Percentiles rank a stretch among this genome's conserved stretches.
phyloP scores from a whole-genome alignment of 495 filamentous ascomycete species.

The Neurospora sublineolata region DNA sequence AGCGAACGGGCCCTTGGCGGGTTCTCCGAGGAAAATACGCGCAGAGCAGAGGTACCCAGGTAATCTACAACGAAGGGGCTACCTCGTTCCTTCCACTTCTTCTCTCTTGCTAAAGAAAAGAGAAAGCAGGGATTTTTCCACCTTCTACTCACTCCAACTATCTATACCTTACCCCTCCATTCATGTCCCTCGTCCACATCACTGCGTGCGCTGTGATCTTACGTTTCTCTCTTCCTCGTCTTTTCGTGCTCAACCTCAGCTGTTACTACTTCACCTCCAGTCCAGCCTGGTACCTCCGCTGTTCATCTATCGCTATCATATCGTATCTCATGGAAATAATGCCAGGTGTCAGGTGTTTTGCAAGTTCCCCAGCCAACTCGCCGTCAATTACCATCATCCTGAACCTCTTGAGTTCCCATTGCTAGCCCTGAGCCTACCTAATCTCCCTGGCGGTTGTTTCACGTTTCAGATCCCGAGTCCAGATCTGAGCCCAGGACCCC shows the following conservation, averaged over 20 bases:
- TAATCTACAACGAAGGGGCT: background rate
- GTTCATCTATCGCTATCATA: too few relatives aligned
- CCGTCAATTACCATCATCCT: background rate
- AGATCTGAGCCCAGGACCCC: background rate
- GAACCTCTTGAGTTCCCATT: too few relatives aligned
- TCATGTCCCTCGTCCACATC: too few relatives aligned
- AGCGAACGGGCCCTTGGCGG: background rate
- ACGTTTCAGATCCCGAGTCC: background rate
- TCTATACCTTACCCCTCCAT: too few relatives aligned
- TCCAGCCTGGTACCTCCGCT: too few relatives aligned
- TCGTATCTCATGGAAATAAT: too few relatives aligned
- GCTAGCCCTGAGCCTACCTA: background rate
- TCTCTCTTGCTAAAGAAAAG: background rate
- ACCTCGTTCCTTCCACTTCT: background rate
- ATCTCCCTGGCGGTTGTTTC: background rate
- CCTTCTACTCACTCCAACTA: too few relatives aligned
- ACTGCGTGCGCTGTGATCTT: too few relatives aligned
- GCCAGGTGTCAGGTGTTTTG: background rate
- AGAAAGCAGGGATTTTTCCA: too few relatives aligned
- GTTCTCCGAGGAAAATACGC: background rate
- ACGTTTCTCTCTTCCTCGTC: too few relatives aligned
- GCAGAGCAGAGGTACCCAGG: background rate
- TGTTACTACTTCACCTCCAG: too few relatives aligned
- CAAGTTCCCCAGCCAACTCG: background rate
- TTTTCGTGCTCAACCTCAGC: too few relatives aligned